Conservation (phyloP, 163 green algal species). For the Chlorella variabilis region DNA sequence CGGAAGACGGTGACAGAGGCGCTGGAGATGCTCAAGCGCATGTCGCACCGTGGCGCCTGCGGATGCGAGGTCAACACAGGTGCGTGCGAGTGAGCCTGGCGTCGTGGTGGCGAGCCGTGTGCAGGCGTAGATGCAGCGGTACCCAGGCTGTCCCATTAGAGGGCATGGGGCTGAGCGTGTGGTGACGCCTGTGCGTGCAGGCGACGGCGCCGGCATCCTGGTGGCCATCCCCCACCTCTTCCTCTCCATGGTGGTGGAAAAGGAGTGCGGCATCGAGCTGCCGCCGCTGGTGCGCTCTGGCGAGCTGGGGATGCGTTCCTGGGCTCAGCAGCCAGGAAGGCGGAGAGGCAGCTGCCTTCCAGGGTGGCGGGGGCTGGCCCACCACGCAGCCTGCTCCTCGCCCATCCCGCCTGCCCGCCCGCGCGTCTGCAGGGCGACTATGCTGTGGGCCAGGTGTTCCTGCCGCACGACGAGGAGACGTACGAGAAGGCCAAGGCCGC, state of each 20-base stretch:
- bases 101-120: too few species aligned
- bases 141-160: too few species aligned
- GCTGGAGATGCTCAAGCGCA: conserved; percentile 92
- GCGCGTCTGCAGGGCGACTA: conserved; percentile 69
- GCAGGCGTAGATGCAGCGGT: too few species aligned
- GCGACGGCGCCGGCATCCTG: conserved; percentile 94
- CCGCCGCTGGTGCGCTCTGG: conserved; percentile 48
- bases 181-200: conserved; percentile 44
- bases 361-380: too few species aligned
- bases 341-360: too few species aligned
- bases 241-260: conserved; percentile 65
- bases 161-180: too few species aligned
- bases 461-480: conserved; percentile 75
- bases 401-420: background rate
- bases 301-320: background rate
- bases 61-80: conserved; percentile 94
- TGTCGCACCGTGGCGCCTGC: conserved; percentile 92
- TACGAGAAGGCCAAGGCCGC: conserved; percentile 60
- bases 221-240: conserved; percentile 90
- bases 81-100: too few species aligned
- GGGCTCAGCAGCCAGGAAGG: too few species aligned
- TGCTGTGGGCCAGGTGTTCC: conserved; percentile 85
- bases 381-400: background rate
- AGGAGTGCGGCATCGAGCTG: conserved; percentile 77
- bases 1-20: conserved; percentile 84